Evolutionary conservation across 1,284 basidiomycete species (phyloP).

Genomic region (Sphagnurus paluster): DNA sequence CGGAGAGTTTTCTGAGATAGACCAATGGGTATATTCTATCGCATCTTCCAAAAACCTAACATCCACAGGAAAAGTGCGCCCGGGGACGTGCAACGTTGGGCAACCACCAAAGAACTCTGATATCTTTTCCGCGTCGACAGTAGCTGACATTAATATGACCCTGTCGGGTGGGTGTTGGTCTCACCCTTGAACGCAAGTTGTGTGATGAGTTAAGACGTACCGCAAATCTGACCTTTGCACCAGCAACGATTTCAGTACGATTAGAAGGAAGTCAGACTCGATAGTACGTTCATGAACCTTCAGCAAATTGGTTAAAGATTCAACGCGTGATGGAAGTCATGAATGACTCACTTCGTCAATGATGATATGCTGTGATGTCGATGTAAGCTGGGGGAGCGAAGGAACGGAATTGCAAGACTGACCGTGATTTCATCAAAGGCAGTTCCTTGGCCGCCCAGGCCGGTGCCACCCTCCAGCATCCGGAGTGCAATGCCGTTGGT

Average conservation of each 20-base stretch:
- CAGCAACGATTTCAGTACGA: constrained; percentile 91
- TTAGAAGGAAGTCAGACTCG: constrained; percentile 96
- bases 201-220: constrained; percentile 40
- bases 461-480: constrained; percentile 88
- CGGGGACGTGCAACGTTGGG: constrained; percentile 87
- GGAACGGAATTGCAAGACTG: constrained; percentile 22
- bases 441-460: constrained; percentile 63
- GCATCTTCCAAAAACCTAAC: constrained; percentile 92
- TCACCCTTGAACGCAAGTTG: neutral
- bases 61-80: constrained; percentile 96
- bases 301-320: neutral
- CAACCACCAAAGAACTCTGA: constrained; percentile 93
- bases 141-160: constrained; percentile 97
- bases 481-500: constrained; percentile 96
- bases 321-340: neutral
- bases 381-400: constrained; percentile 4
- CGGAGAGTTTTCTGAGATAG: constrained; percentile 80
- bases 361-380: constrained; percentile 66
- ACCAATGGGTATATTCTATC: constrained; percentile 85
- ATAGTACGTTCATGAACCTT: constrained; percentile 95
- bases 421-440: constrained; percentile 95
- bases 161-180: constrained; percentile 36
- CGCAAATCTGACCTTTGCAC: constrained; percentile 82
- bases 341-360: constrained; percentile 74
- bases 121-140: constrained; percentile 93